Base-by-base conservation (phyloP, 140 eudicot species). In the Erigeron philadelphicus region DNA sequence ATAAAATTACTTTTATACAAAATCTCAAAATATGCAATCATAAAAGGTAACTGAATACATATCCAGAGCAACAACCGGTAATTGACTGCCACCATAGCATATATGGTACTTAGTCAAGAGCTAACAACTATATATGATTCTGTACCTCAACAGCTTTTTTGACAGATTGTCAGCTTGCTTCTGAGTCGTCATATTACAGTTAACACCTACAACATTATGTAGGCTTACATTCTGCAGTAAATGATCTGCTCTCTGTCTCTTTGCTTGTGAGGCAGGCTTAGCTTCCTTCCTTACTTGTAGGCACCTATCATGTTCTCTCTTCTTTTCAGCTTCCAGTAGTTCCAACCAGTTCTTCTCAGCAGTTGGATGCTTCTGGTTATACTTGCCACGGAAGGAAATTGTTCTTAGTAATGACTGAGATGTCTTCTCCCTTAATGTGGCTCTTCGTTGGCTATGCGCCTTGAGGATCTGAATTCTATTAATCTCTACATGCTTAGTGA, bases 351-450 rank as follows among this genome's bases (percentile, higher is more conserved):
- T 88, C 84, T 75, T 81, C 82, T 90, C 96, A 25, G 95, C 97
- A 41, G 85, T 84, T 4, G 87, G 85, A 64, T 85, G 87, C 78
- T 91, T 91, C 68, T 88, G 96, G 75, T 84, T 92, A 75, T 86
- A 81, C 72, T 82, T 92, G 82, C 80, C 86, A 70, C 88, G 90
- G 17, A 81, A 84, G 42, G 84, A 83, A 52, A 73, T 77, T 73
- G 84, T 79, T 63, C 91, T 81, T 73, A 77, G 46, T 55, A 87
- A 56, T 5, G 89, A 87, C 58, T 85, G 95, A 79, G 88, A 82
- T 48, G 84, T 72, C 65, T 85, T 84, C 76, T 94, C 95, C 76
- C 80, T 89, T 70, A 84, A 55, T 12, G 76, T 75, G 42, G 95
- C 97, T 74, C 95, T 83, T 56, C 87, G 76, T 68, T 84, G 95